phyloP scores from a whole-genome alignment of 176 grass and related monocot genomes.

The Bolboschoenus planiculmis region DNA sequence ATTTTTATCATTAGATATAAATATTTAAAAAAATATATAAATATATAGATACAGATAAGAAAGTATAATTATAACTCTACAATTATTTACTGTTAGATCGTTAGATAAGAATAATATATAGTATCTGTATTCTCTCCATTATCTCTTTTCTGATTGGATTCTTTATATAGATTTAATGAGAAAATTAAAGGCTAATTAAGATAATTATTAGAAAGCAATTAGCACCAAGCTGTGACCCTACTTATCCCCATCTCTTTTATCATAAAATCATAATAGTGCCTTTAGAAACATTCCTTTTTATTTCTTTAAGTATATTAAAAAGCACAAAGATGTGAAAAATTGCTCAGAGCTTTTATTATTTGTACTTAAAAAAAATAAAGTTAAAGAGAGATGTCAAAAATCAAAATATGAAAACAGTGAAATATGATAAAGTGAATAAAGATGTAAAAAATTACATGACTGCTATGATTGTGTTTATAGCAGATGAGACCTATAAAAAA shows the following conservation, averaged over 20 bases:
- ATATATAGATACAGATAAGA: too few relatives aligned
- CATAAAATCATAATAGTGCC: background rate
- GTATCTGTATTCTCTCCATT: background rate
- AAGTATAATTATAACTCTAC: too few relatives aligned
- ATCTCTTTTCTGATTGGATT: background rate
- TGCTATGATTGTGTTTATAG: too few relatives aligned
- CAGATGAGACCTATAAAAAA: too few relatives aligned
- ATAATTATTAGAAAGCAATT: slow-evolving; percentile 10
- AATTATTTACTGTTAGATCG: slow-evolving; percentile 11
- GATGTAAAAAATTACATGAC: background rate
- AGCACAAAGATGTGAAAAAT: background rate
- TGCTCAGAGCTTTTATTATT: background rate
- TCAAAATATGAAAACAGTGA: background rate
- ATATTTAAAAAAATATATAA: too few relatives aligned
- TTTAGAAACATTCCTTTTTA: background rate
- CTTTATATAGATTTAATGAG: background rate
- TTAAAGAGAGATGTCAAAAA: background rate
- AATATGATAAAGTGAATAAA: background rate
- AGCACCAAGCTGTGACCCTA: slow-evolving; percentile 9
- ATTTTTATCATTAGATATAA: too few relatives aligned
- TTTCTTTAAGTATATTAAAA: background rate
- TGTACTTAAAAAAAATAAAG: background rate
- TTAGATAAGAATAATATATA: background rate
- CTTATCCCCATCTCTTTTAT: background rate
- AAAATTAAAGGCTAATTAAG: background rate